A percentile compares a stretch with the other conserved stretches of the same genome.
Conservation (phyloP, 2,329 filamentous ascomycete species). For the Colletotrichum simmondsii region DNA sequence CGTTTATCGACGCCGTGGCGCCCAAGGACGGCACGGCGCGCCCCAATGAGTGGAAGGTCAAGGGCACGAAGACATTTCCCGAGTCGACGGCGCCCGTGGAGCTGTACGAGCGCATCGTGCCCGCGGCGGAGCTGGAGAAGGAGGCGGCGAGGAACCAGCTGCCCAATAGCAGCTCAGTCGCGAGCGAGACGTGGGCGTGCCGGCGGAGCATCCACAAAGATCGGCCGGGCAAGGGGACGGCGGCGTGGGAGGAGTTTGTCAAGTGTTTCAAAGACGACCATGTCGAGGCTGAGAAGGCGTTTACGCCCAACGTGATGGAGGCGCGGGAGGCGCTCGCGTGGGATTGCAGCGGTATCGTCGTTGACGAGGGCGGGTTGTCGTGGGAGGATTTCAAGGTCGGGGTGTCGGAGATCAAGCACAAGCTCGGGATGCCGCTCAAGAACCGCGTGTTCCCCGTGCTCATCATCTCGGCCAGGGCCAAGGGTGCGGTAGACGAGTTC, state of each 20-base stretch:
- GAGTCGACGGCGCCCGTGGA: conserved; percentile 63
- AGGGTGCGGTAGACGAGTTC: conserved; percentile 55
- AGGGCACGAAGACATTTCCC: conserved; percentile 58
- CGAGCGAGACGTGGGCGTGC: conserved; percentile 70
- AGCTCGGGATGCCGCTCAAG: conserved; percentile 63
- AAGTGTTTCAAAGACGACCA: conserved; percentile 64
- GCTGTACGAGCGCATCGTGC: conserved; percentile 62
- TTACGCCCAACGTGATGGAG: conserved; percentile 50
- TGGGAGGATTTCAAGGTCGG: conserved; percentile 61
- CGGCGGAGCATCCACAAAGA: conserved; percentile 72
- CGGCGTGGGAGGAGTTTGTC: conserved; percentile 73
- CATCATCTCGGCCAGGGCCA: conserved; percentile 64
- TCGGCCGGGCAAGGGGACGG: conserved; percentile 60
- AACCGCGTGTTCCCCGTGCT: conserved; percentile 75
- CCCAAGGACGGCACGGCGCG: conserved; percentile 47
- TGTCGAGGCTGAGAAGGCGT: conserved; percentile 51
- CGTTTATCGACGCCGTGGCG: conserved; percentile 67
- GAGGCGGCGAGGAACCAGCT: conserved; percentile 48
- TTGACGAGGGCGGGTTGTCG: conserved; percentile 47
- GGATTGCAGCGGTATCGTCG: conserved; percentile 55
- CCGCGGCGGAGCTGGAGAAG: conserved; percentile 53
- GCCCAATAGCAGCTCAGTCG: conserved; percentile 35
- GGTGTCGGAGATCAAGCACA: conserved; percentile 75
- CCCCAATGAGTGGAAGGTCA: conserved; percentile 61
- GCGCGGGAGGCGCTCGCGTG: conserved; percentile 53